Evolutionary conservation across 352 stramenopile species (phyloP), one percentile per base, ranked within the genome.

Genomic region (Globisporangium viniferum): DNA sequence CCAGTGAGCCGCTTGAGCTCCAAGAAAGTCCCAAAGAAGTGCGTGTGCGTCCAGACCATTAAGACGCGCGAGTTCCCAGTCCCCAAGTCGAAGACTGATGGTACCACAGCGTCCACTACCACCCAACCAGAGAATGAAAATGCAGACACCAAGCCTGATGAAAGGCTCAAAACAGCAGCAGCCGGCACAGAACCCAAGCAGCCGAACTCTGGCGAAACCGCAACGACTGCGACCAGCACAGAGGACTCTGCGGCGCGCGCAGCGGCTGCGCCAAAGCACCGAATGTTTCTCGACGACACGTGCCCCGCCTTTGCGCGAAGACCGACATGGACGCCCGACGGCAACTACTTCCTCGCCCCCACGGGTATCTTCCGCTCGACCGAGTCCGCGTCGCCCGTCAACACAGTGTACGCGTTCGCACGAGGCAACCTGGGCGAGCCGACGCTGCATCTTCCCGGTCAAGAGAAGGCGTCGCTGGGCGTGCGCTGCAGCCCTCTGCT

Each of bases 341-440:
- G 96, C 6, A 93, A 77, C 35, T 98, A 97, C 67, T 81, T 99
- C 54, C 76, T 99, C 39, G 80, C 86, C 14, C 95, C 96, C 3
- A 96, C 94, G 1, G 86, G 85, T 4, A 78, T 81, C 1, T 94
- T 92, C 68, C 80, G 85, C 3, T 56, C 81, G 3, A 81, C 55
- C 2, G 76, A 90, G 54, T 72, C 71, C 0, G 69, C 78, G 8
- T 62, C 76, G 35, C 56, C 78, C 0, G 73, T 89, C 7, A 89
- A 94, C 80, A 97, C 93, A 6, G 97, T 97, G 2, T 98, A 98
- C 76, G 86, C 96, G n/a, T 99, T 98, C 77, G 89, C 88, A 7
- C 86, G 97, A 49, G 95, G 97, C 64, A 86, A 96, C 72, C 92
- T 98, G 70, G 91, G 91, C 62, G 76, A 92, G 71, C 97, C 97